Evolutionary conservation across 768 basidiomycete species (phyloP), one percentile per base, ranked within the genome.

Genomic region (Boletus coccyginus): DNA sequence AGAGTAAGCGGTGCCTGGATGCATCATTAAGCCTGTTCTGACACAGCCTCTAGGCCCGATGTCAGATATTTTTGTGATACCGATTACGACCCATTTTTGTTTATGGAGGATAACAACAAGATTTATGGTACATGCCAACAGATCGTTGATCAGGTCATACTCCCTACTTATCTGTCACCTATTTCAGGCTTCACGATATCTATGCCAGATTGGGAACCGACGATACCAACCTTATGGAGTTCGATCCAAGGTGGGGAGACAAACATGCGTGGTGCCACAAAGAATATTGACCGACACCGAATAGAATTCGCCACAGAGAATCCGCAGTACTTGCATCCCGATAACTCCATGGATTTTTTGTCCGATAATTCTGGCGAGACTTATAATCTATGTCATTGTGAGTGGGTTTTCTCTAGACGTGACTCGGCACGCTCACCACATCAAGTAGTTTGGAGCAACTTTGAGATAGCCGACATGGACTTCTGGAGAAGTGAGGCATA

Each of bases 401-500:
- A 62, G 83, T 13, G 1, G 39, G 12, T 32, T n/a, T 21, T 40
- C 21, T 46, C 36, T 3, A 3, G 29, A 16, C 17, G 6, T 41
- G 7, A 35, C 32, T 21, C 16, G 8, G 17, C 19, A 47, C 27
- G 29, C 46, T 62, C n/a, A 64, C 12, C 38, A 41, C 21, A 19
- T 19, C 29, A 2, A 21, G 5, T 52, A 92, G 90, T 92, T 77
- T 94, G 92, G 92, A 90, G 86, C 62, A 97, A 94, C 71, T 96
- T 96, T 64, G 94, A 96, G 70, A 96, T 97, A 56, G 94, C 80
- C 7, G 81, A 86, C 64, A 79, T 95, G 57, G 85, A 90, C 57
- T 82, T 95, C 57, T 94, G 91, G 91, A 79, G 93, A 62, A 74
- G 86, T 14, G 86, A 94, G 57, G 85, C 87, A 4, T 97, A 97